Percentiles rank a stretch among this genome's conserved stretches.
Evolutionary conservation across 306 rosid genomes (phyloP).

Genomic region (Fragaria vesca): DNA sequence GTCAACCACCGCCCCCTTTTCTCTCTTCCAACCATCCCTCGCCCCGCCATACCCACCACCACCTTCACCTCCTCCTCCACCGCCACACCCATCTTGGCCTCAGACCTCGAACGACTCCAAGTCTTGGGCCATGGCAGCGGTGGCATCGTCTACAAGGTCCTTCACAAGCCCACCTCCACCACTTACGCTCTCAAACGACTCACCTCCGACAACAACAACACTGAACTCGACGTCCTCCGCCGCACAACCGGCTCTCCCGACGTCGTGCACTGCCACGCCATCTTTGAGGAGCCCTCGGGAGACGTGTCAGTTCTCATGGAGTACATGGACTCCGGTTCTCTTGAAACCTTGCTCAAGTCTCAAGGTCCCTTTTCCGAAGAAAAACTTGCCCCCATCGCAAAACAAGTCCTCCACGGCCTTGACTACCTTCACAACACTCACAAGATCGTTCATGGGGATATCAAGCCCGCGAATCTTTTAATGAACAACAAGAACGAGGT

Average conservation of each 20-base stretch:
- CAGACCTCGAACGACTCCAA: too few relatives aligned
- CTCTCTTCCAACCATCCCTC: too few relatives aligned
- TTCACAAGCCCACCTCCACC: too few relatives aligned
- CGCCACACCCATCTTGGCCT: too few relatives aligned
- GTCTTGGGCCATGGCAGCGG: too few relatives aligned
- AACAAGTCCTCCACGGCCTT: conserved; percentile 64
- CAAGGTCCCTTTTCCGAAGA: conserved; percentile 58
- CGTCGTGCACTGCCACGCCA: conserved; percentile 55
- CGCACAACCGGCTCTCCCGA: conserved; percentile 18
- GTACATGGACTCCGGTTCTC: conserved; percentile 63
- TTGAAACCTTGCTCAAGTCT: conserved; percentile 40
- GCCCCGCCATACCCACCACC: too few relatives aligned
- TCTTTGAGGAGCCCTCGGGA: conserved; percentile 71
- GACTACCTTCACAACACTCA: conserved; percentile 61
- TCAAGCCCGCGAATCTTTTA: conserved; percentile 71
- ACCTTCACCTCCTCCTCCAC: too few relatives aligned
- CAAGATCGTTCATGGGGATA: conserved; percentile 75
- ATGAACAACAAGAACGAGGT: conserved; percentile 53
- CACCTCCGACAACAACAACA: too few relatives aligned
- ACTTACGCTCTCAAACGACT: too few relatives aligned
- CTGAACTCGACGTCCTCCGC: background rate
- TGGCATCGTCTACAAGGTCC: too few relatives aligned
- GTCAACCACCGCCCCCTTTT: too few relatives aligned
- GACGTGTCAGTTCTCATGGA: conserved; percentile 75
- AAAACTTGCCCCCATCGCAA: conserved; percentile 51